A percentile compares a stretch with the other conserved stretches of the same genome.
Conservation (phyloP, 768 basidiomycete species). For the Trametes coccinea region DNA sequence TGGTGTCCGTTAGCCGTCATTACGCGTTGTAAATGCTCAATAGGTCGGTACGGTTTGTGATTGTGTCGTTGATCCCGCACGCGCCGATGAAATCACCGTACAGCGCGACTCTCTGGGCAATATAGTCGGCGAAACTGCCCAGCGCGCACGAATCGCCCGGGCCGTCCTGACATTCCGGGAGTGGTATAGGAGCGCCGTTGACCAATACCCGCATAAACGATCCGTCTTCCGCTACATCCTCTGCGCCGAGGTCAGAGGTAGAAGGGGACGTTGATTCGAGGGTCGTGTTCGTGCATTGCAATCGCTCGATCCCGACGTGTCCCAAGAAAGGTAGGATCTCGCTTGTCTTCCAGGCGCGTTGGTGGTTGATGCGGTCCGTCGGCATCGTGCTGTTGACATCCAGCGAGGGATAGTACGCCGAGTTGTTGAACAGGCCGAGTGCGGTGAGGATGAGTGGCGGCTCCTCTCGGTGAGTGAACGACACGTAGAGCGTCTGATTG, state of each 20-base stretch:
- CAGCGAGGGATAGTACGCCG: slow-evolving; percentile 17
- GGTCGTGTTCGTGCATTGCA: slow-evolving; percentile 16
- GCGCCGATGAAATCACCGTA: slow-evolving; percentile 21
- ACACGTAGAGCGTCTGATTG: slow-evolving; percentile 23
- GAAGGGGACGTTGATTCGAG: background rate
- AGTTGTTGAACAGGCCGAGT: slow-evolving; percentile 27
- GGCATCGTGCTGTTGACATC: slow-evolving; percentile 26
- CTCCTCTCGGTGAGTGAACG: slow-evolving; percentile 26
- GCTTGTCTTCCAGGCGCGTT: slow-evolving; percentile 23
- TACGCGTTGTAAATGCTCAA: slow-evolving; percentile 14
- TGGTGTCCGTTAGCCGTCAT: background rate
- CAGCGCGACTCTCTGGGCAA: slow-evolving; percentile 6
- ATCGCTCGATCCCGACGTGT: slow-evolving; percentile 19
- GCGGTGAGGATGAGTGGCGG: slow-evolving; percentile 26
- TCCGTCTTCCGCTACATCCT: background rate
- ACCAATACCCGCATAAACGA: slow-evolving; percentile 18
- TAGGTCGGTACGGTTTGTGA: slow-evolving; percentile 18
- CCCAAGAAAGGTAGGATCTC: slow-evolving; percentile 21
- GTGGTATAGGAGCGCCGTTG: slow-evolving; percentile 20
- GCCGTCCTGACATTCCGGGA: slow-evolving; percentile 19
- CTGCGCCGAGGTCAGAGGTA: background rate
- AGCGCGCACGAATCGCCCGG: slow-evolving; percentile 19
- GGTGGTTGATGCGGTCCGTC: slow-evolving; percentile 24
- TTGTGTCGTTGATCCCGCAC: slow-evolving; percentile 20
- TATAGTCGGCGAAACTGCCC: slow-evolving; percentile 9